phyloP scores from a whole-genome alignment of 176 grass and related monocot species.

The Triticum dicoccoides region DNA sequence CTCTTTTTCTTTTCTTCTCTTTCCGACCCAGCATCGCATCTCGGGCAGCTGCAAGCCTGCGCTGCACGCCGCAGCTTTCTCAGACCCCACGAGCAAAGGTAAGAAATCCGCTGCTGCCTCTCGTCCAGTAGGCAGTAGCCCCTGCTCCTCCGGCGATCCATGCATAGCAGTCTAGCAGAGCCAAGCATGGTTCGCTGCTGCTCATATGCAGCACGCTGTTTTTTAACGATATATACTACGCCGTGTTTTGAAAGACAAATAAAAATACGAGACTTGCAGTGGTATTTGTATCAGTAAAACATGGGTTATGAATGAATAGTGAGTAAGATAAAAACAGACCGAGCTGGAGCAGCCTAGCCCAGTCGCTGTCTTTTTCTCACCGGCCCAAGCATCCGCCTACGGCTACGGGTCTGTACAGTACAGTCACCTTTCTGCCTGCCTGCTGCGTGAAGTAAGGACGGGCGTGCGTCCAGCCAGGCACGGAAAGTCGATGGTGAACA shows the following conservation, averaged over 20 bases:
- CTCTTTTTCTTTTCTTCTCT: neutral
- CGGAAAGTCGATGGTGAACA: neutral
- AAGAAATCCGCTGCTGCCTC: neutral
- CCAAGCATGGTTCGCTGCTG: neutral
- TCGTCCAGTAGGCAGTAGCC: too few relatives aligned
- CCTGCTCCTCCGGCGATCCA: too few relatives aligned
- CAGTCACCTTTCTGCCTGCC: neutral
- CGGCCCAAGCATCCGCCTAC: neutral
- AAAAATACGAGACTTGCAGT: neutral
- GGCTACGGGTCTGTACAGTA: neutral
- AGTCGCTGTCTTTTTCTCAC: neutral
- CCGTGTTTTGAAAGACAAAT: neutral
- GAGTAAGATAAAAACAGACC: too few relatives aligned
- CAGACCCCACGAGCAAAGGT: neutral
- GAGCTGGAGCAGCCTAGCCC: neutral
- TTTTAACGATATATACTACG: too few relatives aligned
- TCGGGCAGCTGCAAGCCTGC: neutral
- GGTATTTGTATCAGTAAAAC: too few relatives aligned
- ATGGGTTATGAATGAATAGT: too few relatives aligned
- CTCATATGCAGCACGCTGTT: too few relatives aligned
- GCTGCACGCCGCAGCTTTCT: neutral
- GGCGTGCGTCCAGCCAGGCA: neutral
- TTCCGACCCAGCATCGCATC: neutral
- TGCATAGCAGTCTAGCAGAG: neutral
- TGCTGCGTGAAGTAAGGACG: neutral